Evolutionary conservation across 345 rosid genomes (phyloP).

Genomic region (Dipteronia dyeriana): DNA sequence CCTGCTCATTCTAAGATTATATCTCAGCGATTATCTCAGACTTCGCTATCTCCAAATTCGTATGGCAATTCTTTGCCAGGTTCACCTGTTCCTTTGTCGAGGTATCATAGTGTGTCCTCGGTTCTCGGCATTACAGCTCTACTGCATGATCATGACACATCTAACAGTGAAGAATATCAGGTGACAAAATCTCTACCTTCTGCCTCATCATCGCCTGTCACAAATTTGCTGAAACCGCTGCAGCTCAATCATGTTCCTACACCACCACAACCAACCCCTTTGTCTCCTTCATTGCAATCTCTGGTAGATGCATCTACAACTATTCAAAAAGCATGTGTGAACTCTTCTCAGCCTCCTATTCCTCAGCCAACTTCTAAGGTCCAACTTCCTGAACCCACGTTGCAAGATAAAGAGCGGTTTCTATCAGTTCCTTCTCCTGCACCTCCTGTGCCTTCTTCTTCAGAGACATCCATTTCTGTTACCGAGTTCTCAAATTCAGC

Average conservation of each 20-base stretch:
- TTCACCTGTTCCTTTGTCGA: conserved; percentile 46
- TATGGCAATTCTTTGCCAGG: conserved; percentile 43
- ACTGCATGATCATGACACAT: conserved; percentile 63
- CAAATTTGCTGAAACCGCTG: conserved; percentile 22
- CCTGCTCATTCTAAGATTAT: conserved; percentile 56
- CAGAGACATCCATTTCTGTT: not conserved
- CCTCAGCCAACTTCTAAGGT: conserved; percentile 10
- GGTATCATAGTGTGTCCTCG: conserved; percentile 57
- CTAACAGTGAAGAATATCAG: conserved; percentile 46
- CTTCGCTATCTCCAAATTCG: conserved; percentile 46
- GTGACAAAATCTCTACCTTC: conserved; percentile 33
- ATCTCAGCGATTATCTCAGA: conserved; percentile 49
- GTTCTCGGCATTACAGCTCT: conserved; percentile 74
- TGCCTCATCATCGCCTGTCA: conserved; percentile 29
- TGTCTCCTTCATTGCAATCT: conserved; percentile 16
- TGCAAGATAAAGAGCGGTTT: conserved; percentile 9
- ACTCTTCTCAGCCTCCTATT: conserved; percentile 23
- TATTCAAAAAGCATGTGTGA: conserved; percentile 5
- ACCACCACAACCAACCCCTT: conserved; percentile 19
- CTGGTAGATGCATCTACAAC: conserved; percentile 9
- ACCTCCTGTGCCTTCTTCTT: conserved; percentile 7
- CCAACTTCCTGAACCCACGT: conserved; percentile 18
- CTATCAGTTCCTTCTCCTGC: conserved; percentile 19
- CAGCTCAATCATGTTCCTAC: conserved; percentile 25
- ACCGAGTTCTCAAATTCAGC: not conserved